These are phyloP conservation scores for Paraphaeosphaeria sporulosa DNA, from an alignment of 2,329 filamentous ascomycete genomes.

Conservation along the genomic window DNA sequence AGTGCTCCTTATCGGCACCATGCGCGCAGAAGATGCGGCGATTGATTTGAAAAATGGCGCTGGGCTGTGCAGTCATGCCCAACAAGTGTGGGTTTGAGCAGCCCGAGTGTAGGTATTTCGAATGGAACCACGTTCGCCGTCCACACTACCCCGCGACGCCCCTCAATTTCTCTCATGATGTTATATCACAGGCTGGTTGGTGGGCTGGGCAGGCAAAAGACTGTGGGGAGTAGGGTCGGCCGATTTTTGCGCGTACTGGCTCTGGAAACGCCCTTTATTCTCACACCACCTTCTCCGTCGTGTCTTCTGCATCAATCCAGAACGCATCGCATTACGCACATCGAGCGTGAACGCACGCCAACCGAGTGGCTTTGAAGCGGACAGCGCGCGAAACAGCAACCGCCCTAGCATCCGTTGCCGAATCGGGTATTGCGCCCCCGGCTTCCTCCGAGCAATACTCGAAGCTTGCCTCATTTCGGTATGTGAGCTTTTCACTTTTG, in stretches of 20 bases:
- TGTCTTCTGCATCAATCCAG: background rate
- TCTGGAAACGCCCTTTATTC: too few species aligned
- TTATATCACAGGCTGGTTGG: background rate
- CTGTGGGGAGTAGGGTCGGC: background rate
- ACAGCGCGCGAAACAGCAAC: slow-evolving; percentile 2
- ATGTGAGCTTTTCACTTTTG: slow-evolving; percentile 1
- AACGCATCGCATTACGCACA: background rate
- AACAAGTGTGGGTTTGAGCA: background rate
- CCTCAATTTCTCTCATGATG: background rate
- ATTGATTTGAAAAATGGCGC: background rate
- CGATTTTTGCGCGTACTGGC: background rate
- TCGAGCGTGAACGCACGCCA: background rate
- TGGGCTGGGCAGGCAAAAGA: slow-evolving; percentile 1
- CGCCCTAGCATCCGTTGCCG: background rate
- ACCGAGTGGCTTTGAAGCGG: background rate
- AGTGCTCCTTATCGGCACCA: background rate
- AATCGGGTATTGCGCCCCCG: background rate
- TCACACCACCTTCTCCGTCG: background rate
- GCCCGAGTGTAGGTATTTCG: slow-evolving; percentile 2
- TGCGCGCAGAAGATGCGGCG: background rate
- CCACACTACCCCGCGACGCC: background rate
- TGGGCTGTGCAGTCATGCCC: slow-evolving; percentile 1
- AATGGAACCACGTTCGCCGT: slow-evolving; percentile 9
- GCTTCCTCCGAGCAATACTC: slow-evolving; percentile 3
- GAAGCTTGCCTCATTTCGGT: slow-evolving; percentile 3